Base-by-base conservation (phyloP, 306 rosid genomes). In the Vigna hirtella region DNA sequence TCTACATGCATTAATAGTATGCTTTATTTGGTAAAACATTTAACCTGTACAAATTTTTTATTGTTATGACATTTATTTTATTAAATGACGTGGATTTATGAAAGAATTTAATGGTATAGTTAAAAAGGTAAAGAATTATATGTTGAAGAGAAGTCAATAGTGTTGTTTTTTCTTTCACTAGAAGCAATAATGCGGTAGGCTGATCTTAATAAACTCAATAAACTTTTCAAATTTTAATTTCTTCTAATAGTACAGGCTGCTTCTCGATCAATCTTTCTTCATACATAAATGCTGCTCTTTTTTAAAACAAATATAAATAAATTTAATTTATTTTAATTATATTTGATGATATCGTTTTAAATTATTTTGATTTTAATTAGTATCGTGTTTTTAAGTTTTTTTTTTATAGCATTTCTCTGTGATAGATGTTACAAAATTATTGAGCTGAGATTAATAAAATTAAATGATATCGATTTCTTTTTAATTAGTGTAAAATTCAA, bases 1-100 rank as follows among this genome's bases (percentile, higher is more conserved):
- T 56, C 7, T 3, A 63, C 42, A n/a, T 34, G 18, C 47, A 63
- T 63, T 63, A 63, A 63, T 63, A 32, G 68, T 63, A 34, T 63
- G 47, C 0, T 15, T 16, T 63, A 34, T 63, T 16, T 63, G 68
- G 68, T 63, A 32, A 7, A 34, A 63, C 24, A 62, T 34, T 32
- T 63, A 34, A 63, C 20, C 34, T 16, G 14, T 62, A 1, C 1
- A 34, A 34, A 3, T 0, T n/a, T 9, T 16, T 34, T 2, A 8
- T 34, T 16, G 1, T 34, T 7, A 1, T 34, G 7, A 3, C 12
- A 61, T n/a, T 16, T 5, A 6, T 1, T 63, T 63, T 2, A 34
- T 42, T 42, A 42, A 42, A 10, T 9, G 47, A 42, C 9, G 1
- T 15, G 9, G 13, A 62, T 16, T 2, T 22, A 7, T 8, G 12